Base-by-base conservation (phyloP, 2,329 filamentous ascomycete genomes). In the Macrophomina tecta region DNA sequence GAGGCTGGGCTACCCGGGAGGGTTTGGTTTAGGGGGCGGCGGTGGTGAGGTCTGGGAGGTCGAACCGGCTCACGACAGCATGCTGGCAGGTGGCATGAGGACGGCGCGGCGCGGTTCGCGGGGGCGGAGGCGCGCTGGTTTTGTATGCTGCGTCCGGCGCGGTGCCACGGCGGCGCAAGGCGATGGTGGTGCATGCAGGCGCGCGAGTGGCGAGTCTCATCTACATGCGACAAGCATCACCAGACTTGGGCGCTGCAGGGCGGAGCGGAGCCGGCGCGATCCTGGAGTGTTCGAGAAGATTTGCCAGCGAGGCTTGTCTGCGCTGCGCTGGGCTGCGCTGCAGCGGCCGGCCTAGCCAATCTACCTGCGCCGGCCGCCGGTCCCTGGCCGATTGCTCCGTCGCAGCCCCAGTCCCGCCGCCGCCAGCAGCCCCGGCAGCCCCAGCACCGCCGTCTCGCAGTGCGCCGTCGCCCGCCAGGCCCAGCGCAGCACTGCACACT, bases 61-160 rank as follows among this genome's bases (percentile, higher is more conserved):
- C 49, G 1, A 23, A 36, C 42, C 53, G 53, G 42, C 53, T 58
- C 40, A 46, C 56, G 40, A 48, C 56, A 61, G 48, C 48, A 28
- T 23, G 23, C 3, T 23, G 23, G 48, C 23, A n/a, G 18, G 56
- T 61, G 56, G 56, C 56, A 61, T 61, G 56, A 61, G 56, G 12
- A 30, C 18, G 28, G 56, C 56, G 40, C 56, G 34, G 56, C 46
- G 56, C 7, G 23, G 23, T 23, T 23, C 56, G 46, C 56, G 56
- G 40, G 56, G 28, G 56, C 56, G 56, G 56, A 61, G 18, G 56
- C 56, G 56, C 36, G 23, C 56, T 61, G 40, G 40, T 61, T 61
- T 61, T 61, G 56, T 61, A 61, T 36, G 56, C 56, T 45, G 56
- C 56, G 56, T 61, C 56, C 56, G 56, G 56, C 28, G 56, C 56